Evolutionary conservation across 768 basidiomycete species (phyloP), one percentile per base, ranked within the genome.

Genomic region (Leccinum sublutescens): DNA sequence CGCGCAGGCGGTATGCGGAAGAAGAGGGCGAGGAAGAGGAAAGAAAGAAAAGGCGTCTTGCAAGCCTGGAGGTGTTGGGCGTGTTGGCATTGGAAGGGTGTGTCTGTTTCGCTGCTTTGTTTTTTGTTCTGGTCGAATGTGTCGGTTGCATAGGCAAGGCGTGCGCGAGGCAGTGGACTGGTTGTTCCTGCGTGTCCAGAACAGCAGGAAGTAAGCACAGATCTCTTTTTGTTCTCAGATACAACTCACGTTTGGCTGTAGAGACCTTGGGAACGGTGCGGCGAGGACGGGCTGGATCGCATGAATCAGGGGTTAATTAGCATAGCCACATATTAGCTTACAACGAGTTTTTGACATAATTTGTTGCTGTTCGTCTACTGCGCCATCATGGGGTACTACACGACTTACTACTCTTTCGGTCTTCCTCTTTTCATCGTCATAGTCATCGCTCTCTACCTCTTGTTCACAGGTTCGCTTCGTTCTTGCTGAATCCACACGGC

Each of bases 111-210:
- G 31, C 25, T 25, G 27, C 7, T 49, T 40, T 10, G 2, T 25
- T 5, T 14, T 14, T 33, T 48, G 5, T 54, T n/a, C 7, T 6
- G 2, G 4, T 53, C 31, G 36, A 25, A 59, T 33, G 47, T 43
- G 21, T 45, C 11, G 52, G 4, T 53, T 52, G 10, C 64, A 1
- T 55, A 97, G 95, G 47, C 92, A 91, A 31, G 95, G 95, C 2
- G 87, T 96, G 15, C 83, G 89, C 56, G 89, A 90, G 52, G 94
- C 91, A 0, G 91, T 97, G 3, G 91, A 97, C 68, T 98, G 95
- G 95, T 69, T 98, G 27, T 96, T 96, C 70, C 85, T 95, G 56
- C 83, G 95, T 0, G 95, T 97, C 5, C 93, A 96, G 75, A 95
- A 94, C 64, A 93, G 91, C 63, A 78, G 89, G 62, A 83, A 85